phyloP scores from a whole-genome alignment of 176 grass and related monocot genomes.

The Musa itinerans region DNA sequence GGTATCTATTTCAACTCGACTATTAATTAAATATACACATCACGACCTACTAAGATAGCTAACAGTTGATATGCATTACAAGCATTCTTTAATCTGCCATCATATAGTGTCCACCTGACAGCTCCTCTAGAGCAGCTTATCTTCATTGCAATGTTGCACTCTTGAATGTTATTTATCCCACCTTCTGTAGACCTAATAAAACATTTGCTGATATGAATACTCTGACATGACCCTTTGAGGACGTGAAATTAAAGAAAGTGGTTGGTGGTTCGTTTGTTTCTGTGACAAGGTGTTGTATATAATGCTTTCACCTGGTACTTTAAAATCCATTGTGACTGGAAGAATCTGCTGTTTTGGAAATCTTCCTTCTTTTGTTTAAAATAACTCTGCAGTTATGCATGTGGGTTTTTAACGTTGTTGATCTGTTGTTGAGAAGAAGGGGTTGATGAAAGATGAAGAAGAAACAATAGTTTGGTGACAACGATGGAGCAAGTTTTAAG shows the following conservation, averaged over 20 bases:
- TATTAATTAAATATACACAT: not conserved
- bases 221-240: not conserved
- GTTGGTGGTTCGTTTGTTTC: not conserved
- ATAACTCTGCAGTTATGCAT: not conserved
- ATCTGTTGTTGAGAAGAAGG: not conserved
- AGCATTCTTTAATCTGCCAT: not conserved
- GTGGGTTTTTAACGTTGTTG: not conserved
- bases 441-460: not conserved
- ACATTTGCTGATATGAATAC: not conserved
- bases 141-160: not conserved
- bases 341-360: not conserved
- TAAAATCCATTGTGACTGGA: not conserved
- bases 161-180: not conserved
- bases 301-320: not conserved
- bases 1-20: not conserved
- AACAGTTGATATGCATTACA: not conserved
- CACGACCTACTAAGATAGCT: not conserved
- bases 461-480: not conserved
- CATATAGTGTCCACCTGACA: not conserved
- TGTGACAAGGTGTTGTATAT: slow-evolving; percentile 3
- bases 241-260: not conserved
- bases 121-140: not conserved
- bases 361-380: not conserved
- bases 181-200: not conserved
- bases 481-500: not conserved